phyloP scores from a whole-genome alignment of 768 basidiomycete species.

The Trametes meyenii region DNA sequence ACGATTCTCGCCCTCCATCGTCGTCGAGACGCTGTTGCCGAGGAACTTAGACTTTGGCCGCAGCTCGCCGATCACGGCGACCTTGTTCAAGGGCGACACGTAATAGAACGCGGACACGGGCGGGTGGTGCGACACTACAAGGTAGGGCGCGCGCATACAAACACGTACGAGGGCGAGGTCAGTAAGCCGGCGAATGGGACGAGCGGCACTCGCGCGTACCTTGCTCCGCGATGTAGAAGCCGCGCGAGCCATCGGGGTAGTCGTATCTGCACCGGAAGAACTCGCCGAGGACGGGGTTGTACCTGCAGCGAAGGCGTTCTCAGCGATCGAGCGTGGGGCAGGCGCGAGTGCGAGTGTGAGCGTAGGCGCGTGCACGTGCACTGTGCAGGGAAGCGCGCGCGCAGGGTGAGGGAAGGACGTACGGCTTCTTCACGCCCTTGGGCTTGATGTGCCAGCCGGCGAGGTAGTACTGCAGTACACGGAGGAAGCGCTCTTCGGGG shows the following conservation, averaged over 20 bases:
- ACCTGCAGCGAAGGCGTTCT: slow-evolving; percentile 47
- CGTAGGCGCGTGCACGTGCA: slow-evolving; percentile 1
- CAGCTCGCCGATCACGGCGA: slow-evolving; percentile 89
- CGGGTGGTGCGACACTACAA: slow-evolving; percentile 89
- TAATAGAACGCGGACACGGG: slow-evolving; percentile 97
- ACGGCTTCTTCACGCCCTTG: slow-evolving; percentile 99
- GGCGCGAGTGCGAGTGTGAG: no score
- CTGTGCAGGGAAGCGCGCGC: slow-evolving; percentile 5
- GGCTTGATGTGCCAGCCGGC: slow-evolving; percentile 99
- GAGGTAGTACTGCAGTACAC: slow-evolving; percentile 92
- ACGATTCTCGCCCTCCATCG: slow-evolving; percentile 95
- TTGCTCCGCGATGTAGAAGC: slow-evolving; percentile 97
- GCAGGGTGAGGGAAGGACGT: slow-evolving; percentile 37
- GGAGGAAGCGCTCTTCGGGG: slow-evolving; percentile 88
- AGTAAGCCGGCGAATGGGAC: no score
- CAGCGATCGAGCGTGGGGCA: not conserved
- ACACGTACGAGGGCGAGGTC: not conserved
- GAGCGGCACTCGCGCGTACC: slow-evolving; percentile 43
- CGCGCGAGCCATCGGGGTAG: slow-evolving; percentile 89
- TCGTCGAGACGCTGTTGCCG: slow-evolving; percentile 94
- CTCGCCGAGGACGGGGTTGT: slow-evolving; percentile 96
- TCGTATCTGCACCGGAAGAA: slow-evolving; percentile 97
- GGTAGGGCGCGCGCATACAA: not conserved
- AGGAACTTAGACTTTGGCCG: slow-evolving; percentile 95
- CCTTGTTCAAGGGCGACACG: slow-evolving; percentile 85